Base-by-base conservation (phyloP, 805 yeast genomes). In the Hanseniaspora thailandica region DNA sequence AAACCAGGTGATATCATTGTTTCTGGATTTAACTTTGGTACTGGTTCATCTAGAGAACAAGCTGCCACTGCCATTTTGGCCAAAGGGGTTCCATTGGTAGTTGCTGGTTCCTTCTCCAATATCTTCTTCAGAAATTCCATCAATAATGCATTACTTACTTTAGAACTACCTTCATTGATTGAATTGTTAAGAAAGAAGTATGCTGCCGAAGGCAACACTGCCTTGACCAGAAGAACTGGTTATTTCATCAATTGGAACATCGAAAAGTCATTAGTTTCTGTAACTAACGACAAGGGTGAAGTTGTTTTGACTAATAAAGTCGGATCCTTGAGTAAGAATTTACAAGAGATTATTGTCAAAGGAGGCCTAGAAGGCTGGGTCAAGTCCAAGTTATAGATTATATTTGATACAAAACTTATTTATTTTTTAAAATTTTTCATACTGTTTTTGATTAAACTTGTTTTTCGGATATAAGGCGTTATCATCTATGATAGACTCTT, bases 331-430 rank as follows among this genome's bases (percentile, higher is more conserved):
- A 97, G 98, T 59, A 81, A 88, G 53, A 89, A 89, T 68, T 75
- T 93, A 66, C 99, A 93, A 71, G 98, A 93, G 61, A 93, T 93
- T 63, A 93, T 93, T 59, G 89, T 90, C 58, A 83, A 87, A 67
- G 98, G 98, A 47, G 99, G 99, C 55, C 78, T 93, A 55, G 99
- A 93, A 75, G 95, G 95, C 40, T 93, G 99, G 99, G 97, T 93
- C 55, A 84, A 77, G 68, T 74, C 88, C 20, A 84, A 86, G 66
- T 30, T 50, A 25, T 23, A 20, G 26, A 46, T 35, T 13, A 30
- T 30, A 30, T 30, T 3, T 30, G 9, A 10, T 4, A 4, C 12
- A 10, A 30, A 30, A 31, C n/a, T 31, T 31, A 31, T 31, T 31
- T 31, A 12, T 31, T 31, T 31, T 31, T 13, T 13, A 31, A 31